Evolutionary conservation across 345 rosid genomes (phyloP).

Genomic region (Noccaea caerulescens): DNA sequence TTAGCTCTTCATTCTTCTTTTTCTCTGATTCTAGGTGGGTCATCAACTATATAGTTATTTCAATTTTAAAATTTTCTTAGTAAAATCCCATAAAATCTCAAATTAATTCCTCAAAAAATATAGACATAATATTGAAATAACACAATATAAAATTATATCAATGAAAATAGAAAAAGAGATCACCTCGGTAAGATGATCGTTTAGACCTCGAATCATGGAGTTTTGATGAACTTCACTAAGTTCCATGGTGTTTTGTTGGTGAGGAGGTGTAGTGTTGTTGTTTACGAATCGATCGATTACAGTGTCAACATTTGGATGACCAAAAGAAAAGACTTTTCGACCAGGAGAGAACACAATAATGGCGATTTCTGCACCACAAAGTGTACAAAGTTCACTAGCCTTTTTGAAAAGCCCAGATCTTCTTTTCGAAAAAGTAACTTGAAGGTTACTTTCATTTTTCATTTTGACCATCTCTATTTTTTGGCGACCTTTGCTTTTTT

Average conservation of each 20-base stretch:
- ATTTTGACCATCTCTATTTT: conserved; percentile 37
- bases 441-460: conserved; percentile 37
- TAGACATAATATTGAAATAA: not conserved
- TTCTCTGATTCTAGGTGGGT: conserved; percentile 53
- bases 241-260: conserved; percentile 19
- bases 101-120: not conserved
- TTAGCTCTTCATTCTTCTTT: conserved; percentile 52
- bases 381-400: conserved; percentile 41
- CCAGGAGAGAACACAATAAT: conserved; percentile 32
- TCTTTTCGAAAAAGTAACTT: conserved; percentile 44
- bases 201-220: conserved; percentile 50
- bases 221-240: conserved; percentile 50
- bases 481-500: conserved; percentile 43
- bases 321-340: conserved; percentile 60
- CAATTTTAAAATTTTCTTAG: not conserved
- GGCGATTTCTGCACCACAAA: conserved; percentile 36
- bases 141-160: not conserved
- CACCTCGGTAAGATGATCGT: conserved; percentile 51
- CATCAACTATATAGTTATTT: not conserved
- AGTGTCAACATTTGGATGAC: conserved; percentile 57
- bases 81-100: not conserved
- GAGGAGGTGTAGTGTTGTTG: conserved; percentile 13
- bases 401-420: conserved; percentile 40
- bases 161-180: not conserved
- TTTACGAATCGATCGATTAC: conserved; percentile 45